These are phyloP conservation scores for Skeletonema potamos DNA, from an alignment of 108 stramenopile genomes.

Conservation along the genomic window DNA sequence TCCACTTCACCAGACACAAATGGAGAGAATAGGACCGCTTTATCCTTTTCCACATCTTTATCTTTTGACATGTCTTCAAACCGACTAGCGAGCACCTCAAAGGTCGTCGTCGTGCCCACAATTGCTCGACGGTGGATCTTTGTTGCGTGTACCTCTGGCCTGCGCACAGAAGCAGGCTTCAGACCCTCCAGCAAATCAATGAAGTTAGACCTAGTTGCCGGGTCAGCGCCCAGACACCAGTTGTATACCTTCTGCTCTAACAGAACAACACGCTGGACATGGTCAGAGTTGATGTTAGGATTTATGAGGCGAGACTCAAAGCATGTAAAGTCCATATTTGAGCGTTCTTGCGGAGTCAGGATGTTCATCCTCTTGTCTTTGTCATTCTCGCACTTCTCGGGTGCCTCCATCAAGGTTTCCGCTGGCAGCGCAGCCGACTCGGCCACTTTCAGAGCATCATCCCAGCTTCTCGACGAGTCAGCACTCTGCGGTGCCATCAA, in stretches of 20 bases:
- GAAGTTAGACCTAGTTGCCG: background rate
- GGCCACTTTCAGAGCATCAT: conserved; percentile 6
- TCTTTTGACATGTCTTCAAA: conserved; percentile 4
- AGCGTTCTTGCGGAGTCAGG: background rate
- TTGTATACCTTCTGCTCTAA: conserved; percentile 3
- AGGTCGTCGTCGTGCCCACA: conserved; percentile 3
- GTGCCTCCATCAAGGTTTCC: conserved; percentile 7
- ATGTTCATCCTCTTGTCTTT: conserved; percentile 3
- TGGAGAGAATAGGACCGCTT: background rate
- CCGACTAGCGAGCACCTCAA: conserved; percentile 14
- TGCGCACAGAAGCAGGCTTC: conserved; percentile 1
- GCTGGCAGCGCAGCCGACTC: conserved; percentile 7
- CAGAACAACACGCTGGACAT: background rate
- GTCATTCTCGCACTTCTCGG: conserved; percentile 3
- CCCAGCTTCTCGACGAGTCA: conserved; percentile 8
- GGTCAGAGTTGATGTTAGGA: conserved; percentile 9
- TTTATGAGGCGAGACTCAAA: conserved; percentile 9
- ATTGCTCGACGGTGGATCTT: conserved; percentile 3
- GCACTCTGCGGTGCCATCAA: conserved; percentile 4
- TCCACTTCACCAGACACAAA: conserved; percentile 13
- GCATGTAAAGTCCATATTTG: conserved; percentile 1
- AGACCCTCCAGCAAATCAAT: conserved; percentile 1
- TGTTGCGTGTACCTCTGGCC: conserved; percentile 3
- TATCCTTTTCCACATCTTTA: background rate
- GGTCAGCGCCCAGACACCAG: background rate